Conservation (phyloP, 208 protist genomes). For the Leishmania martiniquensis region DNA sequence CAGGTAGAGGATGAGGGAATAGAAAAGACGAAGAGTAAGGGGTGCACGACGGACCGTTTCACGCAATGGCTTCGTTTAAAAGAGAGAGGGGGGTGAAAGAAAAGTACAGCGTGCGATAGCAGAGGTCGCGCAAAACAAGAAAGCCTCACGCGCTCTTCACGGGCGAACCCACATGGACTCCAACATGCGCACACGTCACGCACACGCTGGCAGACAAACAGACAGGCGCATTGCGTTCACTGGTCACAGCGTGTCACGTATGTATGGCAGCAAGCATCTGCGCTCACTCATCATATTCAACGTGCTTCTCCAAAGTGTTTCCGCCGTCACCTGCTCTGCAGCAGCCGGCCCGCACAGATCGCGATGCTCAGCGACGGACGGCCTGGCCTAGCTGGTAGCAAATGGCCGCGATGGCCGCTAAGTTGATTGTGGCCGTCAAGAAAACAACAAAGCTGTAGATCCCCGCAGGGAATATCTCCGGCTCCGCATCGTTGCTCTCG, state of each 20-base stretch:
- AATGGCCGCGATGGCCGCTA: conserved; percentile 41
- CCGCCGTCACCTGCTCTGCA: background rate
- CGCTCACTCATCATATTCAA: background rate
- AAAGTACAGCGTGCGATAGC: too few species aligned
- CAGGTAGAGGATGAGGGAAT: background rate
- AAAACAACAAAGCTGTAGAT: conserved; percentile 36
- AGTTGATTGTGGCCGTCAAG: conserved; percentile 35
- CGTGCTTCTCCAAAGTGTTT: background rate
- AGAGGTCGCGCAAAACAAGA: background rate
- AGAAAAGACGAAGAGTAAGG: too few species aligned
- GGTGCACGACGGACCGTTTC: too few species aligned
- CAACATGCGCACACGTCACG: too few species aligned
- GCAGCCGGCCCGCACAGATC: background rate
- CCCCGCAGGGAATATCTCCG: conserved; percentile 46
- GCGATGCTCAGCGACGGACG: conserved; percentile 25
- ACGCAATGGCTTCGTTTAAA: background rate
- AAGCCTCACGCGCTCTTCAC: too few species aligned
- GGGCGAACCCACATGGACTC: too few species aligned
- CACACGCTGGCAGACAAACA: too few species aligned
- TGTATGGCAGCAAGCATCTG: background rate
- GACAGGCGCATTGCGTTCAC: too few species aligned
- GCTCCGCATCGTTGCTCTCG: conserved; percentile 42
- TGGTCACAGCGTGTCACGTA: too few species aligned
- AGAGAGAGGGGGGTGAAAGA: too few species aligned
- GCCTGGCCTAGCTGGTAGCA: conserved; percentile 41